A percentile compares a stretch with the other conserved stretches of the same genome.
phyloP scores from a whole-genome alignment of 768 basidiomycete species.

The Leucogyrophana mollusca region DNA sequence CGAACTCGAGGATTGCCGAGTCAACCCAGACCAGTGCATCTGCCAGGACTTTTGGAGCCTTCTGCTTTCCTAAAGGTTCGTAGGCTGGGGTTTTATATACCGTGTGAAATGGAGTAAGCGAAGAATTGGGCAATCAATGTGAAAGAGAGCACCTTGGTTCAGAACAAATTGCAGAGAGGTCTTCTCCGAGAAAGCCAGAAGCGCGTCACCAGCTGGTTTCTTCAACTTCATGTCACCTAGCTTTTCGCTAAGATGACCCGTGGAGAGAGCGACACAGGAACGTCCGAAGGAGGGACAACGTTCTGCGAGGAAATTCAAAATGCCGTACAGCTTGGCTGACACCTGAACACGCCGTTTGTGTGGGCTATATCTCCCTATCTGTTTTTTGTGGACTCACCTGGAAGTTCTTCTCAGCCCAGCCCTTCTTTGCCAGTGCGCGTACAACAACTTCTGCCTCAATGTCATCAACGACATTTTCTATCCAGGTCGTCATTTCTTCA shows the following conservation, averaged over 20 bases:
- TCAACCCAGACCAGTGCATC: slow-evolving; percentile 91
- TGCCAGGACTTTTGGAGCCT: slow-evolving; percentile 94
- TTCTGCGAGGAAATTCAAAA: slow-evolving; percentile 72
- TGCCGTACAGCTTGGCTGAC: slow-evolving; percentile 82
- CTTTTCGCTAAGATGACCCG: slow-evolving; percentile 87
- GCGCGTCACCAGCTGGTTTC: slow-evolving; percentile 89
- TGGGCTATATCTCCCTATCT: background rate
- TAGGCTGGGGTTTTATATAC: slow-evolving; percentile 58
- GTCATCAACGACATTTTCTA: slow-evolving; percentile 60
- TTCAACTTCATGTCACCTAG: slow-evolving; percentile 95
- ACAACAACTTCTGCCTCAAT: slow-evolving; percentile 89
- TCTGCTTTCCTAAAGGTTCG: slow-evolving; percentile 91
- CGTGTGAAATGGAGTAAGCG: slow-evolving; percentile 7
- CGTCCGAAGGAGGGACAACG: slow-evolving; percentile 81
- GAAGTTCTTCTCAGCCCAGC: slow-evolving; percentile 99
- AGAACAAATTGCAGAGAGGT: slow-evolving; percentile 94
- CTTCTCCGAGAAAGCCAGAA: slow-evolving; percentile 85
- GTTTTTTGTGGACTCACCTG: slow-evolving; percentile 52
- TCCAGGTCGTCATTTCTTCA: slow-evolving; percentile 84
- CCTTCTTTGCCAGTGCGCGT: slow-evolving; percentile 85
- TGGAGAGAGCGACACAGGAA: slow-evolving; percentile 78
- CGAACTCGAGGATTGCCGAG: slow-evolving; percentile 83
- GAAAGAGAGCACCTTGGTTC: slow-evolving; percentile 67
- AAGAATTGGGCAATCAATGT: no score
- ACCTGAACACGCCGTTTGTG: slow-evolving; percentile 51